Evolutionary conservation across 768 basidiomycete species (phyloP).

Genomic region (Trametes sanguinea): DNA sequence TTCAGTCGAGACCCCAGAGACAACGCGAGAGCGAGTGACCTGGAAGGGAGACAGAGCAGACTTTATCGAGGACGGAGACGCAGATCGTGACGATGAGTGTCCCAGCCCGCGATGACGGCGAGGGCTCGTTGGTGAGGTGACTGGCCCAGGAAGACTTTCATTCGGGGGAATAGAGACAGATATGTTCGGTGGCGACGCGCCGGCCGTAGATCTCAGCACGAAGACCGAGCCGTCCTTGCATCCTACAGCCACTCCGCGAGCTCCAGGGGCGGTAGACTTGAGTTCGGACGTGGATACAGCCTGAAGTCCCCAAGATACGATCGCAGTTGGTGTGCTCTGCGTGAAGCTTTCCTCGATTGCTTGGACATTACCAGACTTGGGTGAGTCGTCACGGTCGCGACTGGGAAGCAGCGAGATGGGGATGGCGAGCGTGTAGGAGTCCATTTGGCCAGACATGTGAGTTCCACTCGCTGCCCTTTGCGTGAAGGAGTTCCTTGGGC

Average conservation of each 20-base stretch:
- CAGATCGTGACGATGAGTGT: constrained; percentile 29
- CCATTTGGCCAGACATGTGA: constrained; percentile 1
- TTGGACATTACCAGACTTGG: not conserved
- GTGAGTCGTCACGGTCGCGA: not conserved
- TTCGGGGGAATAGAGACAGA: not conserved
- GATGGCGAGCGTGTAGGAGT: constrained; percentile 6
- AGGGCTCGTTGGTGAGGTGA: constrained; percentile 23
- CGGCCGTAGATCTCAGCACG: constrained; percentile 29
- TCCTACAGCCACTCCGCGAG: constrained; percentile 35
- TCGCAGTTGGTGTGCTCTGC: not conserved
- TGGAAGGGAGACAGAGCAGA: constrained; percentile 46
- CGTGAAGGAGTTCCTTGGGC: too few relatives aligned
- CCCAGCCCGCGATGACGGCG: constrained; percentile 18
- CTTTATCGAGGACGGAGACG: constrained; percentile 42
- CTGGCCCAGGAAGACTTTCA: not conserved
- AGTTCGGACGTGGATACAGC: not conserved
- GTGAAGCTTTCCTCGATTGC: constrained; percentile 15
- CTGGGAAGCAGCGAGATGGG: constrained; percentile 6
- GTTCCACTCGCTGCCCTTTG: not conserved
- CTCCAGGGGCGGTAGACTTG: not conserved
- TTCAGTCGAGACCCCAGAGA: constrained; percentile 71
- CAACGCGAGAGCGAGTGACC: constrained; percentile 60
- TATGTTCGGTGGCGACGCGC: constrained; percentile 4
- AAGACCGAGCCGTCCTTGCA: constrained; percentile 41
- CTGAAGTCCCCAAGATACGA: constrained; percentile 11